These are phyloP conservation scores for Xylaria multiplex DNA, from an alignment of 2,329 filamentous ascomycete species.

Conservation along the genomic window DNA sequence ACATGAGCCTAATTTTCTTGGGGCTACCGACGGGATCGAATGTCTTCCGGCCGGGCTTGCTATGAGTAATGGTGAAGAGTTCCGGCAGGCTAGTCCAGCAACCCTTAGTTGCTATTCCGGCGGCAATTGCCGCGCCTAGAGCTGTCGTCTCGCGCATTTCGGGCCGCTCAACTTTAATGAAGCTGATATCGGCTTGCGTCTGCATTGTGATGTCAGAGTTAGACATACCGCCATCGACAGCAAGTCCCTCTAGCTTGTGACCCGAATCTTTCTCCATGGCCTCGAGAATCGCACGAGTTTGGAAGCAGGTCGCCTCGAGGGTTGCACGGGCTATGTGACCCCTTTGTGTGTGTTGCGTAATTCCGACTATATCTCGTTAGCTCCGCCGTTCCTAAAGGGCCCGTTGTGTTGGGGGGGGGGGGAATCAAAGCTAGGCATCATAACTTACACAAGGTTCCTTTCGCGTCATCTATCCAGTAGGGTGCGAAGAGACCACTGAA, in stretches of 20 bases:
- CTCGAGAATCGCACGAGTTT: conserved; percentile 90
- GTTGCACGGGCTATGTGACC: conserved; percentile 91
- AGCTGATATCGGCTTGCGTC: conserved; percentile 86
- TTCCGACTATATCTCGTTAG: conserved; percentile 66
- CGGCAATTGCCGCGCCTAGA: conserved; percentile 87
- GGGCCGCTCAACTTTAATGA: conserved; percentile 84
- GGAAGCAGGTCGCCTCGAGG: conserved; percentile 90
- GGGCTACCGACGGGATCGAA: conserved; percentile 74
- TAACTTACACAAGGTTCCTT: conserved; percentile 80
- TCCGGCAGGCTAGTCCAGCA: conserved; percentile 82
- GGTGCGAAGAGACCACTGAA: conserved; percentile 92
- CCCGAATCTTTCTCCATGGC: conserved; percentile 90
- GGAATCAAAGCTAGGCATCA: not conserved
- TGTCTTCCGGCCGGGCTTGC: conserved; percentile 72
- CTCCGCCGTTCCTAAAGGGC: conserved; percentile 9
- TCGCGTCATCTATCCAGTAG: conserved; percentile 94
- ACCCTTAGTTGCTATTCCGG: conserved; percentile 78
- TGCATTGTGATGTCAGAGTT: conserved; percentile 92
- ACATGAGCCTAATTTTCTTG: conserved; percentile 55
- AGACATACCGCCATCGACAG: conserved; percentile 89
- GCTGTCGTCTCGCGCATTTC: conserved; percentile 92
- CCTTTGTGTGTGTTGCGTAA: conserved; percentile 85
- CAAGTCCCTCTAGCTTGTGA: conserved; percentile 77
- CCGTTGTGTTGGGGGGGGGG: too few species aligned
- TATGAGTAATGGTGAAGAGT: conserved; percentile 71